phyloP scores from a whole-genome alignment of 1,284 basidiomycete genomes.

The Stereum hirsutum region DNA sequence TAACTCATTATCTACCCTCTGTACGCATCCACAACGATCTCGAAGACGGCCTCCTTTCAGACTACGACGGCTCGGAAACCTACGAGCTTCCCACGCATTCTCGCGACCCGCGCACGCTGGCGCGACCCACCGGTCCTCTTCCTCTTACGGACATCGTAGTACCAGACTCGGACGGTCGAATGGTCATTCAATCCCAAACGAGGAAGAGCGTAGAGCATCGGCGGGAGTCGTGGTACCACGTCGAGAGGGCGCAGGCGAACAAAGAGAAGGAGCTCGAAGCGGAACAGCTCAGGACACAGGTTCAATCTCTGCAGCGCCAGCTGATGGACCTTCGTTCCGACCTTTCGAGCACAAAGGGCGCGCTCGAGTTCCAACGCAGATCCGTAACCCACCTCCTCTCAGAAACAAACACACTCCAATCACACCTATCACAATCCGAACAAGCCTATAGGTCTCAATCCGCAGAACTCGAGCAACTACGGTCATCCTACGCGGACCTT shows the following conservation, averaged over 20 bases:
- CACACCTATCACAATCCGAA: conserved; percentile 9
- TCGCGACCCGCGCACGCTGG: conserved; percentile 5
- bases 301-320: conserved; percentile 11
- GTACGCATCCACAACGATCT: conserved; percentile 11
- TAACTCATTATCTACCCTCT: conserved; percentile 11
- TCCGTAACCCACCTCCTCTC: conserved; percentile 10
- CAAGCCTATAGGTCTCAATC: conserved; percentile 7
- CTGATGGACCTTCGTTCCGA: conserved; percentile 12
- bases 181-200: not conserved
- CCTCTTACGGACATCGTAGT: conserved; percentile 9
- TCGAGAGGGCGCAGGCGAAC: not conserved
- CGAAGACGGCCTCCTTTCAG: conserved; percentile 16
- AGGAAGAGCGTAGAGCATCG: not conserved
- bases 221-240: too few species aligned
- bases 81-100: conserved; percentile 12
- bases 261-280: conserved; percentile 2
- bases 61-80: conserved; percentile 13
- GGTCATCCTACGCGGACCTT: conserved; percentile 9
- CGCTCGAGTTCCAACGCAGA: conserved; percentile 10
- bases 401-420: conserved; percentile 11
- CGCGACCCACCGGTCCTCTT: conserved; percentile 7
- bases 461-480: conserved; percentile 10
- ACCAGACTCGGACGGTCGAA: too few species aligned
- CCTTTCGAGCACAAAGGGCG: conserved; percentile 11
- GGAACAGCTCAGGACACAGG: conserved; percentile 10